A percentile compares a stretch with the other conserved stretches of the same genome.
phyloP scores from a whole-genome alignment of 2,329 filamentous ascomycete species.

The Aureobasidium sp. region DNA sequence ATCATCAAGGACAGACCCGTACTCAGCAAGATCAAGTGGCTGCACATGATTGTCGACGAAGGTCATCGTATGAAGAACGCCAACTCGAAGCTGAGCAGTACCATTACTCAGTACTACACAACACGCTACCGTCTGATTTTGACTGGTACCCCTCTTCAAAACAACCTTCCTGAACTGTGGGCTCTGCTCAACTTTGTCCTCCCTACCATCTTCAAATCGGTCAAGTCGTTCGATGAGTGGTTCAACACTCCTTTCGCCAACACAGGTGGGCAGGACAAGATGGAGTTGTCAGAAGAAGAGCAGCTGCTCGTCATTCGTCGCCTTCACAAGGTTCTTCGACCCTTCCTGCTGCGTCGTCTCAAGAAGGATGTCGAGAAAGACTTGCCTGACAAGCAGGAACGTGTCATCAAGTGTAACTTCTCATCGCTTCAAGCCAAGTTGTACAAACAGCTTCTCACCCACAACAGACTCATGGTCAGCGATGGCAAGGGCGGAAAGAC shows the following conservation, averaged over 20 bases:
- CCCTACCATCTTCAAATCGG: slow-evolving; percentile 97
- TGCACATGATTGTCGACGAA: slow-evolving; percentile 99
- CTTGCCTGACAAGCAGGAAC: slow-evolving; percentile 95
- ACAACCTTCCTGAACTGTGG: slow-evolving; percentile 94
- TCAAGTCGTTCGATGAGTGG: slow-evolving; percentile 98
- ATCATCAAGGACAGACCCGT: slow-evolving; percentile 98
- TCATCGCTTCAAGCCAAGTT: slow-evolving; percentile 87
- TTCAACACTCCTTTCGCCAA: slow-evolving; percentile 99
- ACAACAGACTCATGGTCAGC: slow-evolving; percentile 89
- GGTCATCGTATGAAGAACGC: slow-evolving; percentile 99
- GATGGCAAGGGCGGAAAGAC: slow-evolving; percentile 95
- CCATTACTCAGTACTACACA: slow-evolving; percentile 88
- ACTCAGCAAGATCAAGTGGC: slow-evolving; percentile 97
- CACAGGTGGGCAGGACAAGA: slow-evolving; percentile 94
- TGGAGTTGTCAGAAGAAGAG: slow-evolving; percentile 99
- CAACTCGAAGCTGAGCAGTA: slow-evolving; percentile 89
- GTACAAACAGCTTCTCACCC: slow-evolving; percentile 94
- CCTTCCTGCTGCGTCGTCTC: slow-evolving; percentile 93
- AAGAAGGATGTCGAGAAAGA: slow-evolving; percentile 99
- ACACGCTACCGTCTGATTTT: slow-evolving; percentile 94
- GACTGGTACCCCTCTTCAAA: slow-evolving; percentile 93
- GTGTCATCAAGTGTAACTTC: slow-evolving; percentile 98
- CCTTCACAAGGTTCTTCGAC: slow-evolving; percentile 92
- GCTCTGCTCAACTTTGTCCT: slow-evolving; percentile 97
- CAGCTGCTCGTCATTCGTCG: slow-evolving; percentile 96